Evolutionary conservation across 2,329 filamentous ascomycete species (phyloP).

Genomic region (Verticillium longisporum): DNA sequence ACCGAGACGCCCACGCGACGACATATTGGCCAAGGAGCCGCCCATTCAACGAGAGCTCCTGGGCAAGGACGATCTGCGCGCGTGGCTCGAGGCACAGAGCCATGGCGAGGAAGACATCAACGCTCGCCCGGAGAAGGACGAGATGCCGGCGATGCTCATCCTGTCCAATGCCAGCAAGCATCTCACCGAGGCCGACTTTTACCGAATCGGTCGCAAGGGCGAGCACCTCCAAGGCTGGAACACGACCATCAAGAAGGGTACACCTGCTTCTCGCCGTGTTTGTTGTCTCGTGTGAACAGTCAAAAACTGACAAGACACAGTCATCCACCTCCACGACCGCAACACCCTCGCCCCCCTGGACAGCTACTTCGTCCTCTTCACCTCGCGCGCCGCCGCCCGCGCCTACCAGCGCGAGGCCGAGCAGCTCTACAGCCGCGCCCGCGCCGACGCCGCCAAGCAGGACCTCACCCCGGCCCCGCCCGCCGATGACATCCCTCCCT

Average conservation of each 20-base stretch:
- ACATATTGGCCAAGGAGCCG: background rate
- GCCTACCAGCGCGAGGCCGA: constrained; percentile 50
- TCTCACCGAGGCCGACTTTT: constrained; percentile 63
- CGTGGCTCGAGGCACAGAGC: constrained; percentile 7
- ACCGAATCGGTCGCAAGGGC: constrained; percentile 55
- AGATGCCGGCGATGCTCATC: constrained; percentile 37
- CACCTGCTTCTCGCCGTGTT: background rate
- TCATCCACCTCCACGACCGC: constrained; percentile 59
- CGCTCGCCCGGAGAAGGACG: background rate
- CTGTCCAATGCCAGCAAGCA: constrained; percentile 51
- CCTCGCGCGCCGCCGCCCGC: constrained; percentile 47
- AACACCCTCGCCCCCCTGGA: constrained; percentile 56
- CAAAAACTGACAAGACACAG: constrained; percentile 19
- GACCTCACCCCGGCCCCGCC: constrained; percentile 25
- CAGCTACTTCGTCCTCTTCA: constrained; percentile 66
- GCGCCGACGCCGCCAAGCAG: constrained; percentile 24
- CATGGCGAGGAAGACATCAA: background rate
- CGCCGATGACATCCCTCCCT: constrained; percentile 32
- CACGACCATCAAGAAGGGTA: constrained; percentile 52
- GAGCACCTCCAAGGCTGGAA: constrained; percentile 63
- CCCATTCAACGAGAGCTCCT: background rate
- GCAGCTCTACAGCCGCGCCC: constrained; percentile 24
- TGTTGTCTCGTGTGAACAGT: too few relatives aligned
- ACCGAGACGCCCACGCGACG: background rate
- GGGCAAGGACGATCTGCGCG: constrained; percentile 7